phyloP scores from a whole-genome alignment of 2,329 filamentous ascomycete genomes.

The Aspergillus aculeatus region DNA sequence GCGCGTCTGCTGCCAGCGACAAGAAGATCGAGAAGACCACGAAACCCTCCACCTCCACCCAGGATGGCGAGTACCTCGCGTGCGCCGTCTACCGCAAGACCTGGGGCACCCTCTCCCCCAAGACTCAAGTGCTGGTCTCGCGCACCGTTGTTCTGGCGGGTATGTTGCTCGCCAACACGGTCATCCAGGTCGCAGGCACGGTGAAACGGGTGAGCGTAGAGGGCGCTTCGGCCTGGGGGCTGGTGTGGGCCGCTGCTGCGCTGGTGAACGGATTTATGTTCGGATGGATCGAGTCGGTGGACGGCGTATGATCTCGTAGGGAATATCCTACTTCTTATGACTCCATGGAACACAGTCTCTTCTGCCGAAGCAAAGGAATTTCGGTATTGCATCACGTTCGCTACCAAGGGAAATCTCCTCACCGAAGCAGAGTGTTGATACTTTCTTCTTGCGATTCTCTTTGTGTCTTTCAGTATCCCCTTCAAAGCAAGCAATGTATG shows the following conservation, averaged over 20 bases:
- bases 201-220: conserved; percentile 67
- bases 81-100: conserved; percentile 60
- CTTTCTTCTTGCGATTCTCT: too few species aligned
- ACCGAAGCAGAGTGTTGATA: too few species aligned
- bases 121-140: conserved; percentile 62
- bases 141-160: conserved; percentile 57
- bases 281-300: conserved; percentile 42
- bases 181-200: conserved; percentile 64
- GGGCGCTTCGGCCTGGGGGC: conserved; percentile 71
- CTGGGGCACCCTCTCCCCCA: conserved; percentile 63
- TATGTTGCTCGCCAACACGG: conserved; percentile 53
- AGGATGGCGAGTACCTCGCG: conserved; percentile 66
- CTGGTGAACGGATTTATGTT: conserved; percentile 32
- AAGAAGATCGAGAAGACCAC: conserved; percentile 51
- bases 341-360: too few species aligned
- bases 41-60: conserved; percentile 59
- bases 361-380: too few species aligned
- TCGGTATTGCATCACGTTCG: too few species aligned
- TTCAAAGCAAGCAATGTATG: too few species aligned
- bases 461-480: too few species aligned
- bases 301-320: conserved; percentile 30
- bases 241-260: conserved; percentile 65
- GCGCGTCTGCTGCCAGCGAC: conserved; percentile 38
- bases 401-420: too few species aligned
- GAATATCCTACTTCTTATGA: background rate